phyloP scores from a whole-genome alignment of 768 basidiomycete genomes.

The Leccinum pellstonianum region DNA sequence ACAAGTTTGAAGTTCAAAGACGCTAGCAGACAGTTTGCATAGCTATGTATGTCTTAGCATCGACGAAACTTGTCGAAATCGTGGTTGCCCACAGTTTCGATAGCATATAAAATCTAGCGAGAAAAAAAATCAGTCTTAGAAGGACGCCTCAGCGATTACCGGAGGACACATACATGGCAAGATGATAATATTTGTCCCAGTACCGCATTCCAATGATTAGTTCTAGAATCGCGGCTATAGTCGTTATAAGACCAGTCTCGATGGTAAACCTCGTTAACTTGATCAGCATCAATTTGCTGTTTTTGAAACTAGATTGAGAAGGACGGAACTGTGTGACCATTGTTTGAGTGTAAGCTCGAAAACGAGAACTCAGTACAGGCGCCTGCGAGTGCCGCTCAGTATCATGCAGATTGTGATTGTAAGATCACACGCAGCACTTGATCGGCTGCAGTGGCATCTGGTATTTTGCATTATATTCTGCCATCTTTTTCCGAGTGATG shows the following conservation, averaged over 20 bases:
- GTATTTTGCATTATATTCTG: background rate
- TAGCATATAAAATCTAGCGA: too few species aligned
- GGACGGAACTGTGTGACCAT: background rate
- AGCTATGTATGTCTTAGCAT: background rate
- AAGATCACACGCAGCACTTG: background rate
- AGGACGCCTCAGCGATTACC: too few species aligned
- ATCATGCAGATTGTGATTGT: too few species aligned
- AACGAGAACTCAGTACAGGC: too few species aligned
- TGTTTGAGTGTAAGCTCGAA: too few species aligned
- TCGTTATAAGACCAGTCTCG: constrained; percentile 18
- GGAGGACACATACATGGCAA: background rate
- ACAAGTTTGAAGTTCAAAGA: too few species aligned
- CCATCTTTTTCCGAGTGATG: background rate
- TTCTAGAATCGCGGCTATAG: constrained; percentile 7
- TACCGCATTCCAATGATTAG: constrained; percentile 8
- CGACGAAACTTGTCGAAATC: too few species aligned
- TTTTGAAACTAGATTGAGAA: background rate
- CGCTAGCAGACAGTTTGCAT: constrained; percentile 4
- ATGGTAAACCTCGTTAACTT: constrained; percentile 13
- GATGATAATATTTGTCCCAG: background rate
- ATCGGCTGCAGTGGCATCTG: background rate
- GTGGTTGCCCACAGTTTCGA: constrained; percentile 7
- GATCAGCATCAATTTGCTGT: background rate
- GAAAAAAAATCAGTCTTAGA: too few species aligned
- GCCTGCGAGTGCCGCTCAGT: too few species aligned